Base-by-base conservation (phyloP, 2,329 filamentous ascomycete species). In the Sclerotinia minor region DNA sequence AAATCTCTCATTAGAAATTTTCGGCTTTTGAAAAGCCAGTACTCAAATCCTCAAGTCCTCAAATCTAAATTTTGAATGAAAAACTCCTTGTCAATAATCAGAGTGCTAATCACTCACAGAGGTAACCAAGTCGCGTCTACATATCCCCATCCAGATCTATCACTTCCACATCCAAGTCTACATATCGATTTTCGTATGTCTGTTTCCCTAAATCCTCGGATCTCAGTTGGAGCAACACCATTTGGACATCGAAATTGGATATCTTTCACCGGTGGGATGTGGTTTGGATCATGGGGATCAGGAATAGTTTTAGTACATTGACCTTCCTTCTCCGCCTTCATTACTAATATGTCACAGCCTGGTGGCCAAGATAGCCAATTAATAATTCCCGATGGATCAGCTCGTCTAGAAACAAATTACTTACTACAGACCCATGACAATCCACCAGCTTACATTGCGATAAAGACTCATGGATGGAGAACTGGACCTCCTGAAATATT, bases 151-250 rank as follows among this genome's bases (percentile, higher is more conserved):
- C 64, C 65, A 24, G 49, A 68, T 35, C n/a, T 61, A 35, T 61
- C 66, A n/a, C 57, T 69, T 5, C 82, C 83, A 19, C 79, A 80
- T 72, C 82, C 82, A 6, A 78, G 77, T 49, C 78, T 83, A 61
- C 79, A 79, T 63, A 82, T 83, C 57, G 82, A 84, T 72, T 83
- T 84, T 71, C 81, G 82, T 67, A 80, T 85, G 74, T 80, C 81
- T 52, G 82, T 84, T 19, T 77, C 76, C 24, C 76, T 83, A 38
- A 80, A 81, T 69, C 79, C 80, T 24, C 76, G 79, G 44, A 79
- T 82, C 15, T 78, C 78, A 29, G 78, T 83, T 50, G 82, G 82
- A 41, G 74, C 77, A 17, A 78, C 81, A 63, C 73, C 76, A 45
- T 73, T 75, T n/a, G 80, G 79, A 45, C 78, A 80, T 67, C 80